Percentiles rank a stretch among this genome's conserved stretches.
These are phyloP conservation scores for Aspergillus versicolor DNA, from an alignment of 2,329 filamentous ascomycete species.

Conservation along the genomic window DNA sequence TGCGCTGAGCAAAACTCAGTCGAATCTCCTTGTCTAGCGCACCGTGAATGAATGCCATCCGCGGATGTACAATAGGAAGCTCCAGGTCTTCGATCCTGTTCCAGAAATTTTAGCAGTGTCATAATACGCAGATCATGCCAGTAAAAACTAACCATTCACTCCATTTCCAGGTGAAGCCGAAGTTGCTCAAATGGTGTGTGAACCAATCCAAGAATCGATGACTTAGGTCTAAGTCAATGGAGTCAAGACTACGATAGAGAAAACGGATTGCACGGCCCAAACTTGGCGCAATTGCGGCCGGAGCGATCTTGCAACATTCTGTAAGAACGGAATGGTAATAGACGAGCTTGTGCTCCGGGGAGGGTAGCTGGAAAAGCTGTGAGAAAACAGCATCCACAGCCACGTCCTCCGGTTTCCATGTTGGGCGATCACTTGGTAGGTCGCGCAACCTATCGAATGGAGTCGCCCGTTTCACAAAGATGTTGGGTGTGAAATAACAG, in stretches of 20 bases:
- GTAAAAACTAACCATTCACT: slow-evolving; percentile 71
- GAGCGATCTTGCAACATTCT: slow-evolving; percentile 92
- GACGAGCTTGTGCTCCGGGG: slow-evolving; percentile 86
- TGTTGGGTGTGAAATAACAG: slow-evolving; percentile 85
- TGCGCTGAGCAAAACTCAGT: slow-evolving; percentile 91
- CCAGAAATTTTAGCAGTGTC: slow-evolving; percentile 16
- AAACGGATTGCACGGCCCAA: slow-evolving; percentile 90
- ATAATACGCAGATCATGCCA: neutral
- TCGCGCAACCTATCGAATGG: slow-evolving; percentile 84
- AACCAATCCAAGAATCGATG: slow-evolving; percentile 97
- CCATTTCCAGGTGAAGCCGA: slow-evolving; percentile 99
- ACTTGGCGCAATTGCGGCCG: slow-evolving; percentile 92
- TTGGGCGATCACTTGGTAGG: slow-evolving; percentile 62
- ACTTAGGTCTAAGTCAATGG: slow-evolving; percentile 80
- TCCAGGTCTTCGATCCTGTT: slow-evolving; percentile 73
- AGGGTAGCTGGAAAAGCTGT: slow-evolving; percentile 84
- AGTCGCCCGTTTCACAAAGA: slow-evolving; percentile 90
- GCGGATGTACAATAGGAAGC: slow-evolving; percentile 74
- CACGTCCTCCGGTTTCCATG: slow-evolving; percentile 97
- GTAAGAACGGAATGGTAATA: slow-evolving; percentile 96
- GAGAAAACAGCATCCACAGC: slow-evolving; percentile 97
- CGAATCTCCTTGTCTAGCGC: slow-evolving; percentile 96
- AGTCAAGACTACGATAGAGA: slow-evolving; percentile 77
- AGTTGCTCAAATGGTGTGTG: slow-evolving; percentile 95
- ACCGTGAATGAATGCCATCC: slow-evolving; percentile 89